A percentile compares a stretch with the other conserved stretches of the same genome.
phyloP scores from a whole-genome alignment of 805 yeast species.

The Soucietia sequanensis region DNA sequence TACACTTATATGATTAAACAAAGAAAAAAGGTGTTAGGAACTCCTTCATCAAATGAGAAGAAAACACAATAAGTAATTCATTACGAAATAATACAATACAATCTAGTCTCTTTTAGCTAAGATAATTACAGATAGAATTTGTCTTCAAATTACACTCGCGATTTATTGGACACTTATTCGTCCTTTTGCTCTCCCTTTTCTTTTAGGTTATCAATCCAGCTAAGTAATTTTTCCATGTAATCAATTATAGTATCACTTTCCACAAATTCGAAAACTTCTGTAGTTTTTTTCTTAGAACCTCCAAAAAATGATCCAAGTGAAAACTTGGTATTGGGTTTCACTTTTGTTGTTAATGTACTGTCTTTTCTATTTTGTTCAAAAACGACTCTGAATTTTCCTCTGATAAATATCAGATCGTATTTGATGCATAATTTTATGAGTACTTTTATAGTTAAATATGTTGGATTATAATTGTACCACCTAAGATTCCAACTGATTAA shows the following conservation, averaged over 20 bases:
- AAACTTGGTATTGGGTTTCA: conserved; percentile 8
- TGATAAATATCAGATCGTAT: conserved; percentile 41
- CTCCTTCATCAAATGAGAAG: conserved; percentile 4
- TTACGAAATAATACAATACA: no score
- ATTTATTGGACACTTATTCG: not conserved
- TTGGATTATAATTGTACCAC: conserved; percentile 59
- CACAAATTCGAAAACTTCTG: conserved; percentile 18
- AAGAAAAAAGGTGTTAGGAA: conserved; percentile 71
- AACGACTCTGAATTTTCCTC: conserved; percentile 38
- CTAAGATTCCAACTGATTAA: conserved; percentile 61
- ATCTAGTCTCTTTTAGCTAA: no score
- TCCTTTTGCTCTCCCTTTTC: not conserved
- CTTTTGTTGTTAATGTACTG: conserved; percentile 4
- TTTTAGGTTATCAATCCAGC: conserved; percentile 26
- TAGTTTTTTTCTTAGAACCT: conserved; percentile 6
- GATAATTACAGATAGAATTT: no score
- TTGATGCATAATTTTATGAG: conserved; percentile 41
- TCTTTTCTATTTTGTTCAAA: conserved; percentile 29
- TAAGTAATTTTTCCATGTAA: conserved; percentile 27
- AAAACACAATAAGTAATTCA: conserved; percentile 8
- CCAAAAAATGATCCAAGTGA: conserved; percentile 9
- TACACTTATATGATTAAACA: conserved; percentile 88
- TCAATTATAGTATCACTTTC: conserved; percentile 31
- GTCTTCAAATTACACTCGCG: not conserved
- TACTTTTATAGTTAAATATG: conserved; percentile 39